phyloP scores from a whole-genome alignment of 208 protist genomes.

The Trypanosoma scelopori region DNA sequence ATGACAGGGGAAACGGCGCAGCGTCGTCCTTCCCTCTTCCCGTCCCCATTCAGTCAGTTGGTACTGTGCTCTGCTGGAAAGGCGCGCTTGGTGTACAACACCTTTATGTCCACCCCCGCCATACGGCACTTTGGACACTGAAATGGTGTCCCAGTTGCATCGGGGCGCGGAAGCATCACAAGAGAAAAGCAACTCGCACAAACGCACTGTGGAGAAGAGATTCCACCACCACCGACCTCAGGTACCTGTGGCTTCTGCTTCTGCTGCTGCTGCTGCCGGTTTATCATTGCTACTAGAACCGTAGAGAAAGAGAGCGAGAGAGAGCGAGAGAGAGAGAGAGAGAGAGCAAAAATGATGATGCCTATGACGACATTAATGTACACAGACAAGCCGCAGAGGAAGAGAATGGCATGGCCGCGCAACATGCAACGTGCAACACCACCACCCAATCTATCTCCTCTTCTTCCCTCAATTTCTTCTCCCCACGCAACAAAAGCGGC shows the following conservation, averaged over 20 bases:
- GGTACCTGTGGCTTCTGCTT: background rate
- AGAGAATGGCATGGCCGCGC: background rate
- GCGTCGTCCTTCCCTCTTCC: background rate
- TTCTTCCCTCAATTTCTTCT: background rate
- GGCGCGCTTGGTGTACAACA: conserved; percentile 72
- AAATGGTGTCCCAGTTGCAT: conserved; percentile 50
- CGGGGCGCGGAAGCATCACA: conserved; percentile 55
- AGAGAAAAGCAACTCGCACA: conserved; percentile 76
- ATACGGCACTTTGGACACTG: conserved; percentile 83
- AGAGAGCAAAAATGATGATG: conserved; percentile 5
- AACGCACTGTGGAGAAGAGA: conserved; percentile 45
- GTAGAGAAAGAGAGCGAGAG: conserved; percentile 21
- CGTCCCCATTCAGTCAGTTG: conserved; percentile 23
- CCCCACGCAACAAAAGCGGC: too few species aligned
- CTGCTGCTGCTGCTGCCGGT: conserved; percentile 14
- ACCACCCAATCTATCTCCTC: background rate
- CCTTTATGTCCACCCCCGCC: conserved; percentile 73
- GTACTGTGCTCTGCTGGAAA: conserved; percentile 82
- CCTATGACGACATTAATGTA: background rate
- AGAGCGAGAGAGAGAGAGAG: background rate
- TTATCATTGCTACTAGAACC: conserved; percentile 16
- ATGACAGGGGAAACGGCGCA: background rate
- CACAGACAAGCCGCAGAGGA: background rate
- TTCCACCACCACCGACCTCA: background rate
- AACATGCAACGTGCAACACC: background rate